These are phyloP conservation scores for Saccharomyces hybrid DNA, from an alignment of 1,139 yeast species.

Conservation along the genomic window DNA sequence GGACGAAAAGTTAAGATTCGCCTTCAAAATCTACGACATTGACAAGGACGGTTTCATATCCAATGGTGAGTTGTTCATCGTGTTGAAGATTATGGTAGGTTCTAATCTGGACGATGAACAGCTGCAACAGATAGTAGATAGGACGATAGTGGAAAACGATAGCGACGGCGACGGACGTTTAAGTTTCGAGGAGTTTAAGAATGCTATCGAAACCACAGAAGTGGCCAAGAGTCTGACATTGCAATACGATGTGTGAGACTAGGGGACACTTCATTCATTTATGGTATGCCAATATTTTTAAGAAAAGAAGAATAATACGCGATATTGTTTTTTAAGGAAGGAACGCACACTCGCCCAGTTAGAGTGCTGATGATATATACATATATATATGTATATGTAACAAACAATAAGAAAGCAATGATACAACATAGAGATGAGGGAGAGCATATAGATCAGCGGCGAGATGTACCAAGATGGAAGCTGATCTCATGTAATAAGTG, in stretches of 20 bases:
- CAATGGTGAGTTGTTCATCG: conserved; percentile 89
- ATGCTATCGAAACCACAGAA: conserved; percentile 60
- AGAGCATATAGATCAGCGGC: too few species aligned
- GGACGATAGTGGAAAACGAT: conserved; percentile 94
- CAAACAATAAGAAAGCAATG: background rate
- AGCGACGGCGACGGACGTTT: conserved; percentile 83
- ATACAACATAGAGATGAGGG: background rate
- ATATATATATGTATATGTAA: background rate
- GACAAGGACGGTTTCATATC: conserved; percentile 93
- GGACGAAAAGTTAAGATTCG: conserved; percentile 78
- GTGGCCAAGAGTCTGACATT: conserved; percentile 55
- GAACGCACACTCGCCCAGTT: background rate
- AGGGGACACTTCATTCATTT: background rate
- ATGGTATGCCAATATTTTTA: background rate
- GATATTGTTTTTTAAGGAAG: background rate
- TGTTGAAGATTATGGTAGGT: conserved; percentile 96
- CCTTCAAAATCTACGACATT: conserved; percentile 90
- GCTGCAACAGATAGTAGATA: conserved; percentile 89
- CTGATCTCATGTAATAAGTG: too few species aligned
- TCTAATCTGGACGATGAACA: conserved; percentile 79
- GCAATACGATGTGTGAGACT: conserved; percentile 25
- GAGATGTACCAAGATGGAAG: too few species aligned
- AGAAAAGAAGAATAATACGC: background rate
- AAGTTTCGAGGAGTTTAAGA: conserved; percentile 78
- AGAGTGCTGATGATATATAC: background rate